phyloP scores from a whole-genome alignment of 2,329 filamentous ascomycete species.

The Geosmithia flava region DNA sequence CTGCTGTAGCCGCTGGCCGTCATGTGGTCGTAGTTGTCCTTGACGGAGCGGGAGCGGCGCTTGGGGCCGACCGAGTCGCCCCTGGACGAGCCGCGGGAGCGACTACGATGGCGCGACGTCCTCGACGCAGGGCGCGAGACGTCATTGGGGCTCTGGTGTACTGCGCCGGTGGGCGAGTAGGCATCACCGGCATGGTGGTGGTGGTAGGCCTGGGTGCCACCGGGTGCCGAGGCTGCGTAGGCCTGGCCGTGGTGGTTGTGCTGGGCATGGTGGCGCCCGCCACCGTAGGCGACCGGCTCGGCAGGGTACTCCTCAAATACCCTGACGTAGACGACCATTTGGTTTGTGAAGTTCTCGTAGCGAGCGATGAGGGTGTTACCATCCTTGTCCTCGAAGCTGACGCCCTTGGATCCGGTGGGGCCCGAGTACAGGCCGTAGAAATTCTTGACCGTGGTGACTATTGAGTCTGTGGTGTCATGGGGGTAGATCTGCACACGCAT shows the following conservation, averaged over 20 bases:
- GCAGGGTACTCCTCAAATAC: conserved; percentile 53
- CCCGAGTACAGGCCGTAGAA: conserved; percentile 93
- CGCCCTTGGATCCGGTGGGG: conserved; percentile 56
- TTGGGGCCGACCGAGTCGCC: conserved; percentile 64
- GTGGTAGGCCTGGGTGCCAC: conserved; percentile 34
- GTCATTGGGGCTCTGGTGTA: background rate
- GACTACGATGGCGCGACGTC: conserved; percentile 63
- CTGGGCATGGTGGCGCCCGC: conserved; percentile 17
- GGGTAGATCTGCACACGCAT: conserved; percentile 85
- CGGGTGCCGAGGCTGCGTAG: conserved; percentile 37
- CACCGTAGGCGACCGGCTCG: conserved; percentile 32
- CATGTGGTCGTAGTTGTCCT: conserved; percentile 54
- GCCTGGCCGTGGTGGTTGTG: conserved; percentile 6
- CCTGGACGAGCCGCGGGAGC: conserved; percentile 60
- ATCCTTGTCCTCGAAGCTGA: conserved; percentile 88
- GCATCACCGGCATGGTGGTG: conserved; percentile 38
- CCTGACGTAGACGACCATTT: conserved; percentile 88
- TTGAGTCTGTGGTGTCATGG: conserved; percentile 94
- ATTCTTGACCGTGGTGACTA: conserved; percentile 97
- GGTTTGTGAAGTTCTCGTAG: conserved; percentile 88
- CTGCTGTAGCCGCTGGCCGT: conserved; percentile 66
- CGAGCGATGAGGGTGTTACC: conserved; percentile 87
- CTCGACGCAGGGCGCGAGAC: conserved; percentile 43
- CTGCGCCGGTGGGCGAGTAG: background rate
- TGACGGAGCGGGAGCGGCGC: conserved; percentile 54